Conservation (phyloP, 768 basidiomycete species). For the Termitomyces sp. region DNA sequence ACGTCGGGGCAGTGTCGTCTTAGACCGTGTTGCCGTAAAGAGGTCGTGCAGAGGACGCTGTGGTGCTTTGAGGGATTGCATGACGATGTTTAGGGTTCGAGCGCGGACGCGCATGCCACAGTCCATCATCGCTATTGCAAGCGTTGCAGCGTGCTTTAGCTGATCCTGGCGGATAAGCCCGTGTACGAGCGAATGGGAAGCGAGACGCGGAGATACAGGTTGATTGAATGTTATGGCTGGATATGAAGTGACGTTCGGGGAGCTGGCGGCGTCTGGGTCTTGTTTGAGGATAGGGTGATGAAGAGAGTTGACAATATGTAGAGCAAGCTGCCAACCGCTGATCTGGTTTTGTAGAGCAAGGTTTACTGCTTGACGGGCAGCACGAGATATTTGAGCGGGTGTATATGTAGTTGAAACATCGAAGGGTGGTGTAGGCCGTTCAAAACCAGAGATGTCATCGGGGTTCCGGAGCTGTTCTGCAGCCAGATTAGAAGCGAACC, state of each 20-base stretch:
- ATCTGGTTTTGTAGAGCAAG: conserved; percentile 28
- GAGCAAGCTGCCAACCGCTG: conserved; percentile 44
- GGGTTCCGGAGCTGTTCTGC: background rate
- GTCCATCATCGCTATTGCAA: conserved; percentile 48
- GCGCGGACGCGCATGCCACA: conserved; percentile 45
- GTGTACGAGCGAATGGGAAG: conserved; percentile 63
- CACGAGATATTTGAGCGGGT: conserved; percentile 18
- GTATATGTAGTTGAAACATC: conserved; percentile 2
- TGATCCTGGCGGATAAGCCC: conserved; percentile 51
- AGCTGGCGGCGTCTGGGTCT: conserved; percentile 11
- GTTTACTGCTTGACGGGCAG: conserved; percentile 41
- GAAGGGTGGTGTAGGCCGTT: background rate
- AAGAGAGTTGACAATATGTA: conserved; percentile 44
- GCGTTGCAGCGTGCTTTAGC: conserved; percentile 37
- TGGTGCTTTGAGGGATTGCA: conserved; percentile 21
- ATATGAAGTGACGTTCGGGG: conserved; percentile 22
- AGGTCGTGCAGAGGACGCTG: conserved; percentile 11
- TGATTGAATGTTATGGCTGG: conserved; percentile 41
- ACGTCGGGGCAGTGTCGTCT: conserved; percentile 3
- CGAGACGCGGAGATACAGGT: conserved; percentile 50
- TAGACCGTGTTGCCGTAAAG: no score
- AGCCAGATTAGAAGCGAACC: background rate
- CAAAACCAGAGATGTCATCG: background rate
- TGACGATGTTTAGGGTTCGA: conserved; percentile 43
- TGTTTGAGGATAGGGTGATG: conserved; percentile 31